Percentiles rank a stretch among this genome's conserved stretches.
Evolutionary conservation across 2,329 filamentous ascomycete genomes (phyloP).

Genomic region (Pseudofabraea citricarpa): DNA sequence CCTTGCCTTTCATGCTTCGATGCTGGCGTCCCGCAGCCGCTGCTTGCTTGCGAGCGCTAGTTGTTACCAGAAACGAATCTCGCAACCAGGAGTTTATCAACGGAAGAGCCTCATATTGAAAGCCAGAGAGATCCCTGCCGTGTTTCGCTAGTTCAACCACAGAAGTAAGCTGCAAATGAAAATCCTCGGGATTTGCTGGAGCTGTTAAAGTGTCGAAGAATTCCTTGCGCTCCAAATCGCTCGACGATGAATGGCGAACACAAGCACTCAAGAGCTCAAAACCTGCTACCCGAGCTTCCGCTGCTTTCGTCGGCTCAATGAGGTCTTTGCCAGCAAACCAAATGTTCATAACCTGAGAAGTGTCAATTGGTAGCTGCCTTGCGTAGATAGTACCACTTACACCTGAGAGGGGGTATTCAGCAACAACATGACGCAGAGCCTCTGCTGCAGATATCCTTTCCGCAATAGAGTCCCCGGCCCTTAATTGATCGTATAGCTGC

Average conservation of each 20-base stretch:
- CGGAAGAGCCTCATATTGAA: constrained; percentile 63
- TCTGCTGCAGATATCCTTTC: constrained; percentile 55
- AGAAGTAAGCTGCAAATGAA: constrained; percentile 60
- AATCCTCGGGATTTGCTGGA: constrained; percentile 54
- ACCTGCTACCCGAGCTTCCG: constrained; percentile 50
- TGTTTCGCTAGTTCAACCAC: constrained; percentile 56
- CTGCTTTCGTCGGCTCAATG: constrained; percentile 52
- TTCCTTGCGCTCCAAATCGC: constrained; percentile 61
- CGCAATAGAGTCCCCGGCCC: constrained; percentile 40
- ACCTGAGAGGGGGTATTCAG: constrained; percentile 49
- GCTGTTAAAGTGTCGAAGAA: constrained; percentile 60
- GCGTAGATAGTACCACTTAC: constrained; percentile 16
- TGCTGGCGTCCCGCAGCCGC: constrained; percentile 35
- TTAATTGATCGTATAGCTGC: constrained; percentile 50
- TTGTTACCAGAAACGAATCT: constrained; percentile 48
- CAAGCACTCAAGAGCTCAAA: constrained; percentile 64
- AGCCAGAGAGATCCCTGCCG: constrained; percentile 59
- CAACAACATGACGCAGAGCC: constrained; percentile 49
- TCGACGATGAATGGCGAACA: constrained; percentile 55
- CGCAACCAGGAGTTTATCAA: constrained; percentile 58
- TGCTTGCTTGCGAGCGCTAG: constrained; percentile 45
- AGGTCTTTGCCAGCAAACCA: constrained; percentile 65
- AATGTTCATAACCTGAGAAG: constrained; percentile 34
- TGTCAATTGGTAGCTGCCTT: background rate
- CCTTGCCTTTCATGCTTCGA: constrained; percentile 34